A percentile compares a stretch with the other conserved stretches of the same genome.
These are phyloP conservation scores for Persicaria maculosa DNA, from an alignment of 148 eudicot species.

Conservation along the genomic window DNA sequence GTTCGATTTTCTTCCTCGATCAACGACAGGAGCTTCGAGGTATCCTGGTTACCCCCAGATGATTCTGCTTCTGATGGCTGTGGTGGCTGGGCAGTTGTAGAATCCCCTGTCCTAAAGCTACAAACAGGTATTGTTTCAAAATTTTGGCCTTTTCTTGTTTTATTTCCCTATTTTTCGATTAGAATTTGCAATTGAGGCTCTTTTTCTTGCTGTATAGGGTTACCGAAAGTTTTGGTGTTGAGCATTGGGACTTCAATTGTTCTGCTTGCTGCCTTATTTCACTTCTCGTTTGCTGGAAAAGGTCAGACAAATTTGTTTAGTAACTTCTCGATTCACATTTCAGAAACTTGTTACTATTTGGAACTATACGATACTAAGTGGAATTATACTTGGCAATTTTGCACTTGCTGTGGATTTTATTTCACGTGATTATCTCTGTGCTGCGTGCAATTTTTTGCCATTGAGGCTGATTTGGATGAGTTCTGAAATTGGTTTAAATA, in stretches of 20 bases:
- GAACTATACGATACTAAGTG: too few species aligned
- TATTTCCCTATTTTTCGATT: background rate
- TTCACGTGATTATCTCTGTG: background rate
- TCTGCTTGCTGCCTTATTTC: slow-evolving; percentile 39
- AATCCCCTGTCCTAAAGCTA: slow-evolving; percentile 23
- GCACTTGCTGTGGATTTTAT: background rate
- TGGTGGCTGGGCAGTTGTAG: slow-evolving; percentile 62
- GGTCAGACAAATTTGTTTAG: slow-evolving; percentile 24
- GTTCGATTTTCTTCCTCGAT: slow-evolving; percentile 27
- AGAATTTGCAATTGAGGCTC: background rate
- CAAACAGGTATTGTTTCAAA: slow-evolving; percentile 28
- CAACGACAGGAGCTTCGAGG: slow-evolving; percentile 17
- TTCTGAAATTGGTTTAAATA: background rate
- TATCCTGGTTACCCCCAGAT: slow-evolving; percentile 43
- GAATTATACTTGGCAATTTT: background rate
- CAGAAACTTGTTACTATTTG: background rate
- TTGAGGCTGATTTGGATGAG: background rate
- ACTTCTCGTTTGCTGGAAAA: slow-evolving; percentile 32
- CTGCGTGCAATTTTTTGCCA: background rate
- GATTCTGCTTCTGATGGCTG: slow-evolving; percentile 27
- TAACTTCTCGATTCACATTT: background rate
- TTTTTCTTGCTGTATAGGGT: slow-evolving; percentile 30
- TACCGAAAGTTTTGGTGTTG: slow-evolving; percentile 34
- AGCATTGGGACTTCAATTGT: slow-evolving; percentile 59
- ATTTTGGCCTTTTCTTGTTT: background rate